These are phyloP conservation scores for Ascodesmis nigricans DNA, from an alignment of 495 filamentous ascomycete species.

Conservation along the genomic window DNA sequence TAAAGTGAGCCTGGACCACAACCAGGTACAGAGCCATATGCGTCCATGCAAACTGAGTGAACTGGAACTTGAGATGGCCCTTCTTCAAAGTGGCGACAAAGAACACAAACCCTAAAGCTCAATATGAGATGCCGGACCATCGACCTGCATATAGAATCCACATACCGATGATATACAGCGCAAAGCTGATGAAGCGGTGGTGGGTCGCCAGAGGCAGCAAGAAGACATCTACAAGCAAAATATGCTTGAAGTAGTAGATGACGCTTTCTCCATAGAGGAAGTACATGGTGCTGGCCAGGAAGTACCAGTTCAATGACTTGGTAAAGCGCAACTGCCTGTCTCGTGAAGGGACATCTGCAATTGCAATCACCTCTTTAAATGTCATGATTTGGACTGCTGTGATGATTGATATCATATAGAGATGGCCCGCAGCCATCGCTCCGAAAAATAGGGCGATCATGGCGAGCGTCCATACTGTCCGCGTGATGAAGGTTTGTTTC, in stretches of 20 bases:
- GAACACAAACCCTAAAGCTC: conserved; percentile 93
- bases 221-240: conserved; percentile 83
- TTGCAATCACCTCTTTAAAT: conserved; percentile 98
- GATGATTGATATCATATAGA: conserved; percentile 83
- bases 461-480: conserved; percentile 92
- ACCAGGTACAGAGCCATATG: conserved; percentile 98
- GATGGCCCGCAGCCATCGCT: conserved; percentile 79
- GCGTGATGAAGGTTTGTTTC: conserved; percentile 90
- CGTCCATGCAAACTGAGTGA: conserved; percentile 97
- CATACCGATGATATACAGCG: conserved; percentile 88
- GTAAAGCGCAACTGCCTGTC: conserved; percentile 83
- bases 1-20: conserved; percentile 93
- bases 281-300: conserved; percentile 95
- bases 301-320: conserved; percentile 96
- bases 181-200: conserved; percentile 96
- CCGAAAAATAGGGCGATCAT: conserved; percentile 92
- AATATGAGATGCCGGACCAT: conserved; percentile 1
- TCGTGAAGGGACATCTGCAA: conserved; percentile 77
- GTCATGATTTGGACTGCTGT: conserved; percentile 88
- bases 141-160: no score
- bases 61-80: conserved; percentile 92
- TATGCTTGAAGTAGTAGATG: conserved; percentile 99
- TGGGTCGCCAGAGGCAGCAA: conserved; percentile 85
- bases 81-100: conserved; percentile 92
- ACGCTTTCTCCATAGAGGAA: conserved; percentile 97